Evolutionary conservation across 2,329 filamentous ascomycete species (phyloP), one percentile per base, ranked within the genome.

Genomic region (Pseudocercospora macadamiae): DNA sequence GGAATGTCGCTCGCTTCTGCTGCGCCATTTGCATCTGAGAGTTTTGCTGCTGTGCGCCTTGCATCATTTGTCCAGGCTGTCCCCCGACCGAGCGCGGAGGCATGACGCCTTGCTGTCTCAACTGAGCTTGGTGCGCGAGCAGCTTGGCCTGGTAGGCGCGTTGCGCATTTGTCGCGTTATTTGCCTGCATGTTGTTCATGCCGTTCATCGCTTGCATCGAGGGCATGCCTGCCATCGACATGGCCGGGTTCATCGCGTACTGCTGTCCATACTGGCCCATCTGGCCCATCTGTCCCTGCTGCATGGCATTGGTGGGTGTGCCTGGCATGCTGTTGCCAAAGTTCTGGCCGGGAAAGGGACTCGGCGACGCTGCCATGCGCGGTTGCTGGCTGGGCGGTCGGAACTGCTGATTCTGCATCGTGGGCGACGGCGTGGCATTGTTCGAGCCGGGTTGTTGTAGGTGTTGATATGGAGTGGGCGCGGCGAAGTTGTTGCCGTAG

Each of bases 361-460:
- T 93, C 3, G 95, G 93, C 28, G 95, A 97, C 42, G 91, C 89
- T 34, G 87, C 12, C 89, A 86, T 68, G 65, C 83, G 19, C 53
- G 62, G 64, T 52, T 67, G 66, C 19, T 63, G 55, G 25, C 39
- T 53, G 83, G 70, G 89, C 85, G 30, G 87, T 56, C 75, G 81
- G 76, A 86, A 87, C 54, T 86, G 83, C 71, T 96, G 93, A 71
- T 89, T 92, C 62, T 86, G 86, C 86, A 97, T 92, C 63, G 96
- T 93, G 25, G 95, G 95, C 5, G 95, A 97, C 9, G 93, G 93
- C 36, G 91, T 96, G 61, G 91, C 89, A 74, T 92, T 95, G 51
- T 86, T 83, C 3, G 91, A 92, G 52, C 88, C 88, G 69, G 90
- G 89, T 65, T 89, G 86, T 47, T 55, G 69, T 12, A 96, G 83